Conservation (phyloP, 2,329 filamentous ascomycete genomes). For the Xylaria sp. region DNA sequence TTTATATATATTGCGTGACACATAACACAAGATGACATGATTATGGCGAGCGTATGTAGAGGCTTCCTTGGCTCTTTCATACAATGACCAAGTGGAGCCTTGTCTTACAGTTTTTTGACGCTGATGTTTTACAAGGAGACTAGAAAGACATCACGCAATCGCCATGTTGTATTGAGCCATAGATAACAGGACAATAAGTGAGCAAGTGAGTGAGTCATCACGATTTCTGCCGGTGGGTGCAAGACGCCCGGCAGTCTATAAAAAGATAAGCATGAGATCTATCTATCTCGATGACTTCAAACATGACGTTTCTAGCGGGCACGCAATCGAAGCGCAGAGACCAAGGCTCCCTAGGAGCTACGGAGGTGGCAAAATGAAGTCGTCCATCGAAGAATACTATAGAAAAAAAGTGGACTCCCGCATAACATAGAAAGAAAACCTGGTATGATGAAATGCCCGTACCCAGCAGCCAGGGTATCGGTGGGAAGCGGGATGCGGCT, state of each 20-base stretch:
- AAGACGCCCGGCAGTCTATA: conserved; percentile 6
- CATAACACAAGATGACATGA: neutral
- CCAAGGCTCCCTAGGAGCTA: neutral
- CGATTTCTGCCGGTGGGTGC: neutral
- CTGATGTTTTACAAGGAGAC: conserved; percentile 16
- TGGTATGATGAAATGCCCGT: conserved; percentile 20
- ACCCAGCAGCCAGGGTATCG: conserved; percentile 35
- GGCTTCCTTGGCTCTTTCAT: neutral
- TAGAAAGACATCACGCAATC: conserved; percentile 33
- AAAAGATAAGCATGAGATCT: conserved; percentile 11
- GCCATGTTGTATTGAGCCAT: conserved; percentile 21
- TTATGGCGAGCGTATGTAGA: neutral
- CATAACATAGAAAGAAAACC: neutral
- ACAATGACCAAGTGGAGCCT: neutral
- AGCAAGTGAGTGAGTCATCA: conserved; percentile 19
- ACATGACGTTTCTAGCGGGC: conserved; percentile 16
- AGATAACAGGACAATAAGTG: conserved; percentile 1
- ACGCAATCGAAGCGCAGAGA: conserved; percentile 23
- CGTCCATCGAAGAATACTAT: neutral
- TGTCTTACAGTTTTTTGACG: conserved; percentile 15
- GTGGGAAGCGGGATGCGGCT: conserved; percentile 38
- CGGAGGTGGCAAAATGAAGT: neutral
- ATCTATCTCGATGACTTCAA: conserved; percentile 13
- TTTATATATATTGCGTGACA: conserved; percentile 22
- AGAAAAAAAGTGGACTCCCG: conserved; percentile 29